These are phyloP conservation scores for Artomyces pyxidatus DNA, from an alignment of 768 basidiomycete genomes.

Conservation along the genomic window DNA sequence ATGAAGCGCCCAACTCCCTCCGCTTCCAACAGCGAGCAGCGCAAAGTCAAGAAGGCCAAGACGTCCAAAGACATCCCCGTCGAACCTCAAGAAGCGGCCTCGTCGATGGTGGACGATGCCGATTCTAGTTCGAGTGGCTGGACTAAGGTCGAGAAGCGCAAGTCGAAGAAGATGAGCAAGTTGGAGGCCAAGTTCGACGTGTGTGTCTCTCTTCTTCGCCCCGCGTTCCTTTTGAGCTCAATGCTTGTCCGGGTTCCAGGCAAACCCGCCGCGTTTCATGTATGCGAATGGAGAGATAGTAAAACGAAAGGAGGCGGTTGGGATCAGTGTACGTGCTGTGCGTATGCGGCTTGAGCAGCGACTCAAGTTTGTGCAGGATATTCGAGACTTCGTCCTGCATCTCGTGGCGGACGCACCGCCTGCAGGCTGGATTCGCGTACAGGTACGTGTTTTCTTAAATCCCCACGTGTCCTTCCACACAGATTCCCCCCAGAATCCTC, in stretches of 20 bases:
- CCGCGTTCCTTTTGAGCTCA: conserved; percentile 6
- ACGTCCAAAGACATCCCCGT: too few relatives aligned
- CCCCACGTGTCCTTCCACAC: neutral
- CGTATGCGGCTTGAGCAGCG: neutral
- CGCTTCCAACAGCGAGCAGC: too few relatives aligned
- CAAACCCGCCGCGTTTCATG: conserved; percentile 66
- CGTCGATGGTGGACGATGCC: too few relatives aligned
- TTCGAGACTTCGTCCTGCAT: conserved; percentile 81
- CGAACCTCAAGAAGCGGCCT: too few relatives aligned
- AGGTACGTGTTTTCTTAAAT: conserved; percentile 37
- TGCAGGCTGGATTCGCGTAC: conserved; percentile 78
- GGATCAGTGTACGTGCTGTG: conserved; percentile 64
- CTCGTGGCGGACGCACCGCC: conserved; percentile 77
- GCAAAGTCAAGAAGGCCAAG: too few relatives aligned
- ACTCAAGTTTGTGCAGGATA: conserved; percentile 45
- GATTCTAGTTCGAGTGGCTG: too few relatives aligned
- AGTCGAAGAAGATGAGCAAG: conserved; percentile 61
- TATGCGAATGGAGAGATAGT: conserved; percentile 73
- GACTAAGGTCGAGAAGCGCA: conserved; percentile 68
- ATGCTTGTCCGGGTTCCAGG: conserved; percentile 26
- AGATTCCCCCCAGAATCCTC: conserved; percentile 47
- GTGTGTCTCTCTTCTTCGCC: conserved; percentile 27
- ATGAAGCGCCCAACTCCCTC: too few relatives aligned
- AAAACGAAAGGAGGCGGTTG: conserved; percentile 64
- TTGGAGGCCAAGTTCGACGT: conserved; percentile 52